A percentile compares a stretch with the other conserved stretches of the same genome.
phyloP scores from a whole-genome alignment of 2,329 filamentous ascomycete genomes.

The Tolypocladium sp. region DNA sequence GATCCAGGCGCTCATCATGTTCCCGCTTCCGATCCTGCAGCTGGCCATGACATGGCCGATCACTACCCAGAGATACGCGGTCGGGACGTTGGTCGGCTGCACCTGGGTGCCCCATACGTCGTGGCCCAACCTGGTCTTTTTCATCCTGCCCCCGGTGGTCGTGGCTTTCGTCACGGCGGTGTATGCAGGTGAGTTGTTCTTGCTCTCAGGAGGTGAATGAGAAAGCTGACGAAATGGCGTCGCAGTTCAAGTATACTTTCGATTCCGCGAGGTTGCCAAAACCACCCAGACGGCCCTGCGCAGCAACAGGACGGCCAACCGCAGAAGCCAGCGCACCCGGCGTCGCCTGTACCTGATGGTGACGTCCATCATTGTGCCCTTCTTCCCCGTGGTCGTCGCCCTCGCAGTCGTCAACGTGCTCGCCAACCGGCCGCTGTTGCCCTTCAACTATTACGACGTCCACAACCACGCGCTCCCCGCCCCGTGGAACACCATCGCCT shows the following conservation, averaged over 20 bases:
- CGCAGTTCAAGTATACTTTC: slow-evolving; percentile 35
- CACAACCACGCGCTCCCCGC: slow-evolving; percentile 26
- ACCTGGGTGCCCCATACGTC: slow-evolving; percentile 30
- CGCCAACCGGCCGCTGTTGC: slow-evolving; percentile 12
- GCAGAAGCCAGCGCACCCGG: slow-evolving; percentile 37
- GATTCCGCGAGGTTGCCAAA: slow-evolving; percentile 37
- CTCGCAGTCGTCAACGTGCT: slow-evolving; percentile 32
- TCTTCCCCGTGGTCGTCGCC: slow-evolving; percentile 36
- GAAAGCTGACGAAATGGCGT: neutral
- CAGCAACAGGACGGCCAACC: slow-evolving; percentile 27
- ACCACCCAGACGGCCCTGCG: slow-evolving; percentile 28
- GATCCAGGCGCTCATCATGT: slow-evolving; percentile 44
- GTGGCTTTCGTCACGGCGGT: slow-evolving; percentile 33
- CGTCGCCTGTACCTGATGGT: slow-evolving; percentile 48
- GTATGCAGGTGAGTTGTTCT: slow-evolving; percentile 35
- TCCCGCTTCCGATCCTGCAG: slow-evolving; percentile 42
- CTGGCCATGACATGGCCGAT: slow-evolving; percentile 37
- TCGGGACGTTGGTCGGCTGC: slow-evolving; percentile 43
- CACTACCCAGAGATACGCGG: slow-evolving; percentile 35
- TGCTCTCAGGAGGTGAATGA: neutral
- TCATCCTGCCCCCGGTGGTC: slow-evolving; percentile 33
- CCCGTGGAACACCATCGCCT: slow-evolving; percentile 39
- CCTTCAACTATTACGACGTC: slow-evolving; percentile 33
- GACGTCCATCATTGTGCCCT: slow-evolving; percentile 40
- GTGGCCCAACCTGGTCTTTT: slow-evolving; percentile 41